Evolutionary conservation across 2,329 filamentous ascomycete genomes (phyloP), one percentile per base, ranked within the genome.

Genomic region (Verticillium klebahnii): DNA sequence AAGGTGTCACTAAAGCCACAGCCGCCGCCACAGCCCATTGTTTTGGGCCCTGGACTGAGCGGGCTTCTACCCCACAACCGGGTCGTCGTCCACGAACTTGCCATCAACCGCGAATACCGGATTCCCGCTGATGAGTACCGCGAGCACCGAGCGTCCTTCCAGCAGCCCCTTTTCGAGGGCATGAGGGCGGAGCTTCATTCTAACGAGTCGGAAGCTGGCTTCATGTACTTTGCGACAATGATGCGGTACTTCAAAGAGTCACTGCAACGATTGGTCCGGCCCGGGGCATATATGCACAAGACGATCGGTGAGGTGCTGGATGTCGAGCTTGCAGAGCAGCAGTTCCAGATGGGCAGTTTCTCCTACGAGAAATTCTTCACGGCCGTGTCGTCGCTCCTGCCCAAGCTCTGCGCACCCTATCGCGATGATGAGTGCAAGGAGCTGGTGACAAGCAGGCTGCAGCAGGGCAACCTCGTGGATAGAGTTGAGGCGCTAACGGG

Each of bases 351-450:
- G 60, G 90, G 91, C 15, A 86, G 85, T 58, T 94, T 94, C 72
- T 93, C 91, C 0, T 93, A 93, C 66, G 88, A 90, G 66, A 89
- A 87, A 62, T 93, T 94, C 75, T 94, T 94, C 71, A 78, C 82
- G 2, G 90, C 91, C 65, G 91, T 94, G 82, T 87, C 86, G 1
- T 84, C 85, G 2, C 82, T 95, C 56, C 79, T 95, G 57, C 91
- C 91, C 6, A 91, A 91, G 71, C 84, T 95, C 15, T 94, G 91
- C 68, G 91, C 91, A 0, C 91, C 91, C 0, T 88, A 91, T 70
- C 83, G 91, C n/a, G 91, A 95, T 69, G 85, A 85, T 4, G 87
- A 92, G 70, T 89, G 92, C 62, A 89, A 90, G 71, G 81, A 83
- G 2, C 75, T 94, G 23, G 80, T 87, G 1, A 84, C 89, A 58